Base-by-base conservation (phyloP, 1,284 basidiomycete genomes). In the Ceratobasidium sp. region DNA sequence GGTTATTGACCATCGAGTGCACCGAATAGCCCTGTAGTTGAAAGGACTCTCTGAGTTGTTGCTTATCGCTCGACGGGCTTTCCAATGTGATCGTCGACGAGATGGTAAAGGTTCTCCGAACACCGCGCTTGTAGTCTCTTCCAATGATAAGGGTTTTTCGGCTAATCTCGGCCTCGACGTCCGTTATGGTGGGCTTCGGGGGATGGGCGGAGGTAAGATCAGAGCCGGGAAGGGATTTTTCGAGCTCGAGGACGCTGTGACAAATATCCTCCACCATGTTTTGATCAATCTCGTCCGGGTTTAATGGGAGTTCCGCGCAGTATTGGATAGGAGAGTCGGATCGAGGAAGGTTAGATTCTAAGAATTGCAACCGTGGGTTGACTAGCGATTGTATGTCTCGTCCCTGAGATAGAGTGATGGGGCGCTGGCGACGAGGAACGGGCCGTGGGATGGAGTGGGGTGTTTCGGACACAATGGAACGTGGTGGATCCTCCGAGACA, bases 61-160 rank as follows among this genome's bases (percentile, higher is more conserved):
- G 23, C 27, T 57, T 59, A 16, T 70, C 54, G 41, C 41, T 57
- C n/a, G 35, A 23, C 12, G 41, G 50, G 41, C 54, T 41, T 6
- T 57, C 41, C 12, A 59, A 38, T 2, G 68, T 70, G 16, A 59
- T 70, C 3, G 5, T 20, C 8, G 68, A 70, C 3, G 52, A 70
- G 6, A 70, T 46, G 2, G 68, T 55, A 35, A 38, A 41, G 30
- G 68, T 70, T 57, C 54, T 33, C 12, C 68, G 68, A 27, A 3
- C 27, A 5, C 35, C 10, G 10, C 33, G 50, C 7, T 54, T 57
- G 30, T 70, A 70, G 23, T 55, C 44, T 35, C 68, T 70, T 3
- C 68, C 54, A 23, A 70, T 70, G 23, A 70, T 57, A 8, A 70
- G 27, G 12, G 59, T 59, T 27, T 70, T 70, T 41, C 68, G 68